Evolutionary conservation across 2,329 filamentous ascomycete species (phyloP), one percentile per base, ranked within the genome.

Genomic region (Colletotrichum noveboracense): DNA sequence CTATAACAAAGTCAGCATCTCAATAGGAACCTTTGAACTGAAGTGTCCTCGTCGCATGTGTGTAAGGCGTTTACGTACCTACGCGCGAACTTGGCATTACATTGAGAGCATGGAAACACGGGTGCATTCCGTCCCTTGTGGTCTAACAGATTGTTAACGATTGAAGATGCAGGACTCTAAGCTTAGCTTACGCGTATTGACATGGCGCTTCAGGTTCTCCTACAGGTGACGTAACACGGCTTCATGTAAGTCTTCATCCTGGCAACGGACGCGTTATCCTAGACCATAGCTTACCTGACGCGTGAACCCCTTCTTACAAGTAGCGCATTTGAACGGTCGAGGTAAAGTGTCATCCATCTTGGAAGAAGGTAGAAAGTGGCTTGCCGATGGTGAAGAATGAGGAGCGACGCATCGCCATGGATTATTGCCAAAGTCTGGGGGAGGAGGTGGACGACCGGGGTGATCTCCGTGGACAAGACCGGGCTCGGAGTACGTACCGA

Each of bases 141-240:
- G 32, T 72, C 70, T 72, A 2, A 14, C 7, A 14, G 13, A 26
- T 3, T 18, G 18, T 14, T 10, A 56, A 24, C 58, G 26, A 5
- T 4, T 1, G 16, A 16, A 58, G 7, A 58, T 18, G 18, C 24
- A 28, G 26, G 21, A 58, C 26, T 21, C 7, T 8, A 67, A 13
- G 7, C 18, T 12, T 9, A 48, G 34, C 70, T 67, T 56, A 72
- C 62, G 70, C n/a, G 70, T 72, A 24, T 72, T 72, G 8, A 72
- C 70, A 68, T 72, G 70, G 26, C 70, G 70, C 55, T 72, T 72
- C 62, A 72, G 70, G 1, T 72, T 72, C 28, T 72, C 70, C 70
- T 72, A 48, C 10, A 8, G 21, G 26, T 48, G 64, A 48, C n/a
- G 68, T 26, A 30, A 28, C 32, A 14, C 5, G 9, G 13, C 6